Evolutionary conservation across 2,329 filamentous ascomycete species (phyloP).

Genomic region (Fusarium armeniacum): DNA sequence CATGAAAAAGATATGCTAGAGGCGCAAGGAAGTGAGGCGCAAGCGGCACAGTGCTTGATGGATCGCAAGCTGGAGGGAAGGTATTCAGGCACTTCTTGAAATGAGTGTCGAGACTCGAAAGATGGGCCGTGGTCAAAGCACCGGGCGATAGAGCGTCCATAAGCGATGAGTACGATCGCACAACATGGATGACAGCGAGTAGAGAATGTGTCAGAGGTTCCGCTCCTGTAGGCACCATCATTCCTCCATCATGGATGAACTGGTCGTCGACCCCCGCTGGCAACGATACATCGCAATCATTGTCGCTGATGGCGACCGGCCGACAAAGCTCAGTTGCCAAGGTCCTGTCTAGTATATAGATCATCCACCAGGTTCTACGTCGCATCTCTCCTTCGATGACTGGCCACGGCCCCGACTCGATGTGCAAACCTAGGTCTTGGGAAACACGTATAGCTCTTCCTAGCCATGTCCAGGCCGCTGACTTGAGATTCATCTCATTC

Average conservation of each 20-base stretch:
- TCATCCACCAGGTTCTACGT: constrained; percentile 90
- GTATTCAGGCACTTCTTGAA: constrained; percentile 80
- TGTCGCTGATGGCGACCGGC: constrained; percentile 86
- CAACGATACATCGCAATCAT: constrained; percentile 86
- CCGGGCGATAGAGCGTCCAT: constrained; percentile 77
- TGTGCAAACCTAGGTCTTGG: constrained; percentile 86
- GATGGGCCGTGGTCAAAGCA: constrained; percentile 73
- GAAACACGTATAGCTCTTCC: constrained; percentile 83
- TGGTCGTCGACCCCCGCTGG: constrained; percentile 87
- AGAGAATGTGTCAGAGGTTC: constrained; percentile 77
- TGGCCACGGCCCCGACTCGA: constrained; percentile 79
- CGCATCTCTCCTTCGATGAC: constrained; percentile 87
- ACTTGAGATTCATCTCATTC: constrained; percentile 87
- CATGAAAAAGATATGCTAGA: constrained; percentile 83
- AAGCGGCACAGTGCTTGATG: constrained; percentile 74
- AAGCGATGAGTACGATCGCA: constrained; percentile 81
- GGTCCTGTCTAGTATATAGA: constrained; percentile 89
- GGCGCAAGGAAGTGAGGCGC: constrained; percentile 82
- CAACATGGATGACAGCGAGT: constrained; percentile 83
- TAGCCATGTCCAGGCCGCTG: constrained; percentile 88
- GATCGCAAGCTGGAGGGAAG: constrained; percentile 82
- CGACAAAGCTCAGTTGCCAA: constrained; percentile 84
- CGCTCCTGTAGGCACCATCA: constrained; percentile 64
- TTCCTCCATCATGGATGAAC: constrained; percentile 73
- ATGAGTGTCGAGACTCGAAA: constrained; percentile 85